Conservation (phyloP, 768 basidiomycete genomes). For the Agrocybe chaxingu region DNA sequence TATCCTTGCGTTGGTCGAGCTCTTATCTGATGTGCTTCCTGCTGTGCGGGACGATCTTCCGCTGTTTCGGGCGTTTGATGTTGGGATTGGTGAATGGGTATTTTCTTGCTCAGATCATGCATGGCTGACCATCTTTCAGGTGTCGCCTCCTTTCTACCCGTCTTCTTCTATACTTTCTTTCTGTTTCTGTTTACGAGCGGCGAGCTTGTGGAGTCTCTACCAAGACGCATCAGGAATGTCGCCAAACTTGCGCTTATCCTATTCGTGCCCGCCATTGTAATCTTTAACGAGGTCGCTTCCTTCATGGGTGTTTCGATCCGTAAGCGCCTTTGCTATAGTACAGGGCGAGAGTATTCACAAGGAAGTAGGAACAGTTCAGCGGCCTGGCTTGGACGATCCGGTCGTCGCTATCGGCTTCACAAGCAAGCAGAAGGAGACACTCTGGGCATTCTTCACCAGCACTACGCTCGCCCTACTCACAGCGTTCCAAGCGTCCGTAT, state of each 20-base stretch:
- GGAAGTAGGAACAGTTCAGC: constrained; percentile 4
- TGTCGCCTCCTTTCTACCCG: constrained; percentile 58
- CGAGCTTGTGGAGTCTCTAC: constrained; percentile 52
- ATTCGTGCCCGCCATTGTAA: constrained; percentile 54
- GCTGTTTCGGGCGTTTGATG: constrained; percentile 54
- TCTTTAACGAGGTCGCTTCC: constrained; percentile 59
- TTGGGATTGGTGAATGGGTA: constrained; percentile 51
- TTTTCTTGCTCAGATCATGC: constrained; percentile 1
- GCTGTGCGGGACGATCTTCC: constrained; percentile 41
- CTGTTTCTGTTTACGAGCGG: constrained; percentile 53
- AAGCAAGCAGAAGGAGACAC: constrained; percentile 26
- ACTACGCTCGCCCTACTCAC: constrained; percentile 59
- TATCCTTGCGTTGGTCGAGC: constrained; percentile 54
- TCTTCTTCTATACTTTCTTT: constrained; percentile 61
- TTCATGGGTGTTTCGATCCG: constrained; percentile 59
- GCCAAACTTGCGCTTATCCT: constrained; percentile 43
- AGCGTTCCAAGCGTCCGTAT: constrained; percentile 55
- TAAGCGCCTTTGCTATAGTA: constrained; percentile 28
- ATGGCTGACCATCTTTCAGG: constrained; percentile 25
- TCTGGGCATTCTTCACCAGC: constrained; percentile 58
- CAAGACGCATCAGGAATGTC: constrained; percentile 42
- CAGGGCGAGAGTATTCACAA: neutral
- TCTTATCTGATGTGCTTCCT: constrained; percentile 55
- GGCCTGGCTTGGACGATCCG: constrained; percentile 12
- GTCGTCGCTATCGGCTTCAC: constrained; percentile 44